Conservation (phyloP, 345 rosid genomes). For the Eucalyptus dawsonii region DNA sequence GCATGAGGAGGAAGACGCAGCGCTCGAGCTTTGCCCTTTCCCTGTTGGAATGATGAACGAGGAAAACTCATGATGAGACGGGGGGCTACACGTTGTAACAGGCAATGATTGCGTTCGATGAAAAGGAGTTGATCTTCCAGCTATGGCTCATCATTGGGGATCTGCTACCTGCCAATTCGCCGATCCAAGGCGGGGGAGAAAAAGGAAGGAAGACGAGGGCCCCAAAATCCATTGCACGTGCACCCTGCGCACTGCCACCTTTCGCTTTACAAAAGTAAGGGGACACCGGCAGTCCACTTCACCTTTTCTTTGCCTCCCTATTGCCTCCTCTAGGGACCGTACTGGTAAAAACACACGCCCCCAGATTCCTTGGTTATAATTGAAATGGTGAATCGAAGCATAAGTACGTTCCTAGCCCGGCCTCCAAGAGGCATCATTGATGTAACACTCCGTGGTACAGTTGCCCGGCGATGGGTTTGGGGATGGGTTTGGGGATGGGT, state of each 20-base stretch:
- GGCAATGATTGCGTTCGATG: background rate
- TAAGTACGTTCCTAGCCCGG: background rate
- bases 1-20: background rate
- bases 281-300: background rate
- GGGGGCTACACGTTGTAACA: background rate
- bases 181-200: background rate
- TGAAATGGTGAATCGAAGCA: background rate
- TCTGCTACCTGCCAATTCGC: background rate
- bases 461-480: background rate
- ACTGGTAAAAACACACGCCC: background rate
- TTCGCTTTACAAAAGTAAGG: background rate
- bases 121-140: background rate
- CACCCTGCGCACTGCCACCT: background rate
- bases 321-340: background rate
- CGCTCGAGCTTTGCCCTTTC: background rate
- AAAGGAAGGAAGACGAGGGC: background rate
- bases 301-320: background rate
- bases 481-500: too few species aligned
- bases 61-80: background rate
- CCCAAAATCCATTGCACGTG: background rate
- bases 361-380: background rate
- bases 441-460: background rate
- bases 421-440: background rate
- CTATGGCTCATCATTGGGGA: background rate
- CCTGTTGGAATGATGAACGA: background rate